phyloP scores from a whole-genome alignment of 768 basidiomycete species.

The Lyophyllum shimeji region DNA sequence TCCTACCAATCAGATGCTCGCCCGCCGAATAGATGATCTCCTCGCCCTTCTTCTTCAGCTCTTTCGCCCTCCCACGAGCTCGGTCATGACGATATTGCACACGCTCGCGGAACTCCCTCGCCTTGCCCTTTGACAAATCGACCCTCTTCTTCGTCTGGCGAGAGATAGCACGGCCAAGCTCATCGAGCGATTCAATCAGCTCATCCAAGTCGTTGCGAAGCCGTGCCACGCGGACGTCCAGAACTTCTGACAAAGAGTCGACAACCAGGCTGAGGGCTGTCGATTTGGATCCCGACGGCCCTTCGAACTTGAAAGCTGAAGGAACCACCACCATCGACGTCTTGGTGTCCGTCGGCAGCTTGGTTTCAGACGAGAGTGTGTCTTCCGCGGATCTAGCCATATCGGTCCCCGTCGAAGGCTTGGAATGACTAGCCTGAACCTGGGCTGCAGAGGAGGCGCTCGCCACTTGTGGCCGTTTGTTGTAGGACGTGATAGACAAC shows the following conservation, averaged over 20 bases:
- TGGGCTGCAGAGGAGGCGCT: conserved; percentile 14
- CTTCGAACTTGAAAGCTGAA: conserved; percentile 13
- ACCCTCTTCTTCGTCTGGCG: conserved; percentile 47
- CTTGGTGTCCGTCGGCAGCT: conserved; percentile 28
- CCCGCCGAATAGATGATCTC: conserved; percentile 43
- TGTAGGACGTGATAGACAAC: conserved; percentile 29
- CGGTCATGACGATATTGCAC: conserved; percentile 49
- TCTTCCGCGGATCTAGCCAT: conserved; percentile 30
- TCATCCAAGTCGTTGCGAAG: conserved; percentile 55
- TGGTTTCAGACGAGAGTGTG: conserved; percentile 32
- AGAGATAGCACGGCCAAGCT: conserved; percentile 48
- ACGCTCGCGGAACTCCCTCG: conserved; percentile 41
- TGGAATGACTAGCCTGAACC: conserved; percentile 11
- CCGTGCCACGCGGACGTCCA: conserved; percentile 45
- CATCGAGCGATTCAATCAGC: conserved; percentile 59
- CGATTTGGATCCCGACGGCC: conserved; percentile 20
- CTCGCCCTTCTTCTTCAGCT: conserved; percentile 48
- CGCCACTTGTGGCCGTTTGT: conserved; percentile 15
- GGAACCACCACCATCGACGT: conserved; percentile 28
- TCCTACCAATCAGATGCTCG: conserved; percentile 39
- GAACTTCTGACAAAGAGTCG: conserved; percentile 45
- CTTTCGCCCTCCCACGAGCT: conserved; percentile 53
- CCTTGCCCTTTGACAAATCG: conserved; percentile 48
- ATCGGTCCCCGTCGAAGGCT: conserved; percentile 23
- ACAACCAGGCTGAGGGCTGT: conserved; percentile 38